Evolutionary conservation across 257 asterid genomes (phyloP).

Genomic region (Solanum bukasovii): DNA sequence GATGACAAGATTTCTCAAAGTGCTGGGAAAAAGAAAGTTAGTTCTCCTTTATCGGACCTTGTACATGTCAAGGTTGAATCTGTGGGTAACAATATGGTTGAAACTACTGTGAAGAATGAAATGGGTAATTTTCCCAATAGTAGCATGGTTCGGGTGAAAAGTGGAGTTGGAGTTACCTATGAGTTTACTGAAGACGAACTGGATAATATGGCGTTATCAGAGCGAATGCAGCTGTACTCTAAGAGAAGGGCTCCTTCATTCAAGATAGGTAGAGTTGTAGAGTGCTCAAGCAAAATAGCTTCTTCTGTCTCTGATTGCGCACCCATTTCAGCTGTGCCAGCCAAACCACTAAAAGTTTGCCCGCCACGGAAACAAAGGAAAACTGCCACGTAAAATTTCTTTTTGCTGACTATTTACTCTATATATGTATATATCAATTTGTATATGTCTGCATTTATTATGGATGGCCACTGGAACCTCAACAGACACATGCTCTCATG

Average conservation of each 20-base stretch:
- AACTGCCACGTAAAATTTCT: conserved; percentile 58
- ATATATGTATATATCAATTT: background rate
- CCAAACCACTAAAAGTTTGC: conserved; percentile 22
- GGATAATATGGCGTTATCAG: conserved; percentile 62
- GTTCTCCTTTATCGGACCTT: conserved; percentile 4
- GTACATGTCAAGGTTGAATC: conserved; percentile 44
- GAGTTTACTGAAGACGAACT: conserved; percentile 37
- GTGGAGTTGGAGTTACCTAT: conserved; percentile 27
- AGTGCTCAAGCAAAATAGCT: conserved; percentile 12
- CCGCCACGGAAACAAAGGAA: conserved; percentile 61
- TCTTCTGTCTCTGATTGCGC: conserved; percentile 18
- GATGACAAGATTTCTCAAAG: conserved; percentile 1
- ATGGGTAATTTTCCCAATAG: conserved; percentile 11
- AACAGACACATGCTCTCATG: background rate
- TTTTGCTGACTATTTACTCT: background rate
- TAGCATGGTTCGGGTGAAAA: conserved; percentile 25
- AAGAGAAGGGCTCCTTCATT: conserved; percentile 20
- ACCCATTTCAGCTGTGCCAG: conserved; percentile 28
- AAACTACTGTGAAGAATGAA: conserved; percentile 10
- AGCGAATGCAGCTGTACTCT: conserved; percentile 51
- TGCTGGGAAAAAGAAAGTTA: conserved; percentile 11
- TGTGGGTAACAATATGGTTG: conserved; percentile 9
- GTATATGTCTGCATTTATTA: background rate
- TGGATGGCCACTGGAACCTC: background rate
- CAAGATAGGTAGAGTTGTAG: conserved; percentile 11